Evolutionary conservation across 2,329 filamentous ascomycete genomes (phyloP).

Genomic region (Colletotrichum lindemuthianum): DNA sequence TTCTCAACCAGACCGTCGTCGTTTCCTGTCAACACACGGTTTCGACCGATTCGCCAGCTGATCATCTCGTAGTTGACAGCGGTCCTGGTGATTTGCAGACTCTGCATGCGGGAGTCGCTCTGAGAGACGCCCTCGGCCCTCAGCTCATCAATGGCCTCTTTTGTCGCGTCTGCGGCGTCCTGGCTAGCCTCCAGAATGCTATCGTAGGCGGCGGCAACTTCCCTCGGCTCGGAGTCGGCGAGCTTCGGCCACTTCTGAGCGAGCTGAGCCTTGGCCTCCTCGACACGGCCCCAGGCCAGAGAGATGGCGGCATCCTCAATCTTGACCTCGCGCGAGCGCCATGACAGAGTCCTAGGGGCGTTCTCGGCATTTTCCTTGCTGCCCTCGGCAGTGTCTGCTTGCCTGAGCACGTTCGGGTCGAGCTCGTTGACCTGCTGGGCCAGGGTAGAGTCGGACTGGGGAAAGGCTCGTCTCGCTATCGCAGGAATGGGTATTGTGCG

Average conservation of each 20-base stretch:
- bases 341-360: conserved; percentile 79
- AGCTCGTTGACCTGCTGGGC: conserved; percentile 75
- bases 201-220: conserved; percentile 89
- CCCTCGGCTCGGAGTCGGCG: conserved; percentile 61
- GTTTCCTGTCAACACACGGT: conserved; percentile 86
- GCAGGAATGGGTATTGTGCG: conserved; percentile 83
- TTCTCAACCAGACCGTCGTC: conserved; percentile 77
- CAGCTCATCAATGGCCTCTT: conserved; percentile 91
- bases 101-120: conserved; percentile 88
- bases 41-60: conserved; percentile 93
- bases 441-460: conserved; percentile 69
- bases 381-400: conserved; percentile 57
- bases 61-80: conserved; percentile 95
- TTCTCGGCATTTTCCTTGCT: conserved; percentile 63
- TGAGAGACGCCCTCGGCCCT: conserved; percentile 84
- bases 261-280: conserved; percentile 61
- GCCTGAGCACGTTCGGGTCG: conserved; percentile 73
- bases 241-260: conserved; percentile 58
- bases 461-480: conserved; percentile 84
- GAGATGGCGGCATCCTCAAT: conserved; percentile 95
- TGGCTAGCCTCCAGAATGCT: conserved; percentile 90
- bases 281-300: conserved; percentile 79
- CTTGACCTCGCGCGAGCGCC: conserved; percentile 85
- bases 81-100: conserved; percentile 89
- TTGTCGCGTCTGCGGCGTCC: conserved; percentile 92